Evolutionary conservation across 2,329 filamentous ascomycete species (phyloP).

Genomic region (Venturia nashicola): DNA sequence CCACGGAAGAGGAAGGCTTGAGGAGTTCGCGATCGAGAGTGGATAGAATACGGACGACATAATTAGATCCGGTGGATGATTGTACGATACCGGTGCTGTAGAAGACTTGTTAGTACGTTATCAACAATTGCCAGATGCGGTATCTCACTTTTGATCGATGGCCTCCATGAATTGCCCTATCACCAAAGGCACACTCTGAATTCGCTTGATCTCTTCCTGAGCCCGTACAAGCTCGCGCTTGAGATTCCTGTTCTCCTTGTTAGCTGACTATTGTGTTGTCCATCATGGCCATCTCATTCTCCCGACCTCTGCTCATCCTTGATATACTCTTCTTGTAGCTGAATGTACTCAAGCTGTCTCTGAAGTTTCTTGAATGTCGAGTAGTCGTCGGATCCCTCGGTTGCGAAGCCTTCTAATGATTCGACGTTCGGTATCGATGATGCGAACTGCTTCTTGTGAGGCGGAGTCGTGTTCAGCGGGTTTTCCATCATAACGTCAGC

Average conservation of each 20-base stretch:
- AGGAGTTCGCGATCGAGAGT: slow-evolving; percentile 96
- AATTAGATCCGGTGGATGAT: slow-evolving; percentile 96
- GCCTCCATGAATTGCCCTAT: slow-evolving; percentile 99
- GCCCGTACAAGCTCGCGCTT: slow-evolving; percentile 95
- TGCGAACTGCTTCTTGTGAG: slow-evolving; percentile 69
- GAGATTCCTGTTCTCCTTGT: slow-evolving; percentile 52
- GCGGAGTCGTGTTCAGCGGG: slow-evolving; percentile 58
- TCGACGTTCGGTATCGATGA: slow-evolving; percentile 82
- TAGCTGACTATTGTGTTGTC: not conserved
- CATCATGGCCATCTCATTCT: not conserved
- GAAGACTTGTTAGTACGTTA: slow-evolving; percentile 11
- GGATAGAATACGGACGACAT: slow-evolving; percentile 94
- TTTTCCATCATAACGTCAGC: slow-evolving; percentile 79
- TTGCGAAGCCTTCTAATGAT: slow-evolving; percentile 69
- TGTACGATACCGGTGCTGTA: slow-evolving; percentile 91
- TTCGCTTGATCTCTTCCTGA: slow-evolving; percentile 98
- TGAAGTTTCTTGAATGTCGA: slow-evolving; percentile 93
- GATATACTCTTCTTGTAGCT: slow-evolving; percentile 99
- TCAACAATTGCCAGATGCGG: not conserved
- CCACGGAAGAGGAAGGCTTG: slow-evolving; percentile 95
- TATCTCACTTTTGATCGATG: slow-evolving; percentile 87
- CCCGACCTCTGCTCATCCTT: slow-evolving; percentile 92
- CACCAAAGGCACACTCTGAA: slow-evolving; percentile 93
- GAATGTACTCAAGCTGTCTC: slow-evolving; percentile 76
- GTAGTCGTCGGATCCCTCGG: slow-evolving; percentile 84